A percentile compares a stretch with the other conserved stretches of the same genome.
phyloP scores from a whole-genome alignment of 2,329 filamentous ascomycete genomes.

The Fusarium torreyae region DNA sequence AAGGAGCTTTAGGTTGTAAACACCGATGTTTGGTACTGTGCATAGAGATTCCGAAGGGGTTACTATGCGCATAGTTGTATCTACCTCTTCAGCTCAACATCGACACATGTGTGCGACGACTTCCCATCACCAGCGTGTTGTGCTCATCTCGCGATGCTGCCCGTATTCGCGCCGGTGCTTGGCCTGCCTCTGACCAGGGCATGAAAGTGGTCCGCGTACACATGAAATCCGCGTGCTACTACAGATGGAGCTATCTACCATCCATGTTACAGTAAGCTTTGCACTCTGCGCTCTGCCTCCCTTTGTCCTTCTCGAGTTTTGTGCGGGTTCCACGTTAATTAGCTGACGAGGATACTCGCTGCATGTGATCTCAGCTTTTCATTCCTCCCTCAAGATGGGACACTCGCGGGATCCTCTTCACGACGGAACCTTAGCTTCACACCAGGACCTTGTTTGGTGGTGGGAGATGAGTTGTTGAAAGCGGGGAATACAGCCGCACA shows the following conservation, averaged over 20 bases:
- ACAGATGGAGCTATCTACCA: conserved; percentile 8
- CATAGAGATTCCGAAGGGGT: background rate
- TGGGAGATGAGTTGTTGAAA: conserved; percentile 17
- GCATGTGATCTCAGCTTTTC: conserved; percentile 11
- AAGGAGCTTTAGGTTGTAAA: conserved; percentile 11
- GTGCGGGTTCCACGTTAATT: conserved; percentile 1
- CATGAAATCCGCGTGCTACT: conserved; percentile 33
- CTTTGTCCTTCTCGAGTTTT: conserved; percentile 13
- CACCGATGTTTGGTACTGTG: background rate
- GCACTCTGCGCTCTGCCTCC: background rate
- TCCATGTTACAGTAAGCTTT: conserved; percentile 18
- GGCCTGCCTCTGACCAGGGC: conserved; percentile 16
- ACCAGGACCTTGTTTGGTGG: conserved; percentile 17
- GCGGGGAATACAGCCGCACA: conserved; percentile 35
- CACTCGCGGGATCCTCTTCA: conserved; percentile 3
- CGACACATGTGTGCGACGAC: conserved; percentile 13
- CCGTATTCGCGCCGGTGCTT: conserved; percentile 45
- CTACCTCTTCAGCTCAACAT: conserved; percentile 2
- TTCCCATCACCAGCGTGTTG: conserved; percentile 16
- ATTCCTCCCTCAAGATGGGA: background rate
- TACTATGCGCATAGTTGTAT: background rate
- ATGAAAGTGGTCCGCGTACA: conserved; percentile 21
- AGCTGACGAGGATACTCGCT: background rate
- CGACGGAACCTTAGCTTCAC: conserved; percentile 35
- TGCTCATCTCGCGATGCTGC: conserved; percentile 28